These are phyloP conservation scores for Wickerhamomyces canadensis DNA, from an alignment of 805 yeast genomes.

Conservation along the genomic window DNA sequence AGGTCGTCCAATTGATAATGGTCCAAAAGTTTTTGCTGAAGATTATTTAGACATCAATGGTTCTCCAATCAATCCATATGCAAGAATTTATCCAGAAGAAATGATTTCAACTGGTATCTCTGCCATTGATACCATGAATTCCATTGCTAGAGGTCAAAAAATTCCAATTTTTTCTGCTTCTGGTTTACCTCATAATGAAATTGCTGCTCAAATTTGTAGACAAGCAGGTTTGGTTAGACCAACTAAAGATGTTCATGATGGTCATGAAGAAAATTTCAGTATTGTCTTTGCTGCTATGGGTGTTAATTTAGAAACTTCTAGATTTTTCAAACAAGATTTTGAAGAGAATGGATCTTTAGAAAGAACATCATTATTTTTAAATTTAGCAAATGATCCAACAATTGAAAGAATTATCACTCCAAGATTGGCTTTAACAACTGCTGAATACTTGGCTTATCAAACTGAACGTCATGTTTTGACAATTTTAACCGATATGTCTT, in stretches of 20 bases:
- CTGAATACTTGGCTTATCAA: slow-evolving; percentile 97
- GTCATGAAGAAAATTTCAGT: slow-evolving; percentile 98
- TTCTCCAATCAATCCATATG: slow-evolving; percentile 96
- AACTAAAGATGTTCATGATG: slow-evolving; percentile 98
- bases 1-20: slow-evolving; percentile 96
- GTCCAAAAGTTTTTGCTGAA: slow-evolving; percentile 97
- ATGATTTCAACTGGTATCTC: slow-evolving; percentile 99
- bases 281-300: slow-evolving; percentile 99
- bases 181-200: slow-evolving; percentile 98
- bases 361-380: slow-evolving; percentile 93
- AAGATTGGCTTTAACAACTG: slow-evolving; percentile 96
- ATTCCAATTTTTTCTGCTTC: slow-evolving; percentile 99
- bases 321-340: slow-evolving; percentile 98
- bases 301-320: slow-evolving; percentile 96
- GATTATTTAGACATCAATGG: slow-evolving; percentile 98
- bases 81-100: slow-evolving; percentile 99
- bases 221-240: slow-evolving; percentile 99
- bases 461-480: slow-evolving; percentile 99
- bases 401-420: slow-evolving; percentile 99
- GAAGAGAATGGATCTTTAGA: slow-evolving; percentile 98
- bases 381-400: slow-evolving; percentile 98
- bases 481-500: slow-evolving; percentile 97
- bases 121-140: slow-evolving; percentile 98
- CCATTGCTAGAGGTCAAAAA: slow-evolving; percentile 99
- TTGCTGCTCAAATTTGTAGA: slow-evolving; percentile 99